These are phyloP conservation scores for Toxicodendron radicans DNA, from an alignment of 345 rosid species.

Conservation along the genomic window DNA sequence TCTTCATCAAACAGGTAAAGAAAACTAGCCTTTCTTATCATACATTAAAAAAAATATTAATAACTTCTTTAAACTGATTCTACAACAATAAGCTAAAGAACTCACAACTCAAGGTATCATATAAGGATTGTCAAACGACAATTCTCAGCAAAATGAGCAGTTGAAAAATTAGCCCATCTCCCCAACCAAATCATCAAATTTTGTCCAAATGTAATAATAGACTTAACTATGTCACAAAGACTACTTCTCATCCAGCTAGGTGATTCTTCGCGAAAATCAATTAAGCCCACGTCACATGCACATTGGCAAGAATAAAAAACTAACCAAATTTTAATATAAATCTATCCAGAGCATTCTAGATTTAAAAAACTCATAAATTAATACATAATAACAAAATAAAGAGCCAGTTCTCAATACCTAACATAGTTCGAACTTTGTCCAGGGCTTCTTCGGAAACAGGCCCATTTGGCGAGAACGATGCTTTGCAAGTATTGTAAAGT, in stretches of 20 bases:
- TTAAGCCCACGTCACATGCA: not conserved
- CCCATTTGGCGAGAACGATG: conserved; percentile 67
- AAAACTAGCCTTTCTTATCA: not conserved
- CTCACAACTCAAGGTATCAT: not conserved
- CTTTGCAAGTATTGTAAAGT: conserved; percentile 71
- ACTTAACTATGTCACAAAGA: too few species aligned
- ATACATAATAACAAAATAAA: not conserved
- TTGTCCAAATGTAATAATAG: not conserved
- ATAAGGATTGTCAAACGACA: not conserved
- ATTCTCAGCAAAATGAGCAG: not conserved
- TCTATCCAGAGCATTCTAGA: not conserved
- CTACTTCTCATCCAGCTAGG: too few species aligned
- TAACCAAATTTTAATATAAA: not conserved
- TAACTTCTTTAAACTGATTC: not conserved
- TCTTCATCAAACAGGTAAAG: not conserved
- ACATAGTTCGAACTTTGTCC: conserved; percentile 55
- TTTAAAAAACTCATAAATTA: not conserved
- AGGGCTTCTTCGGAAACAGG: conserved; percentile 77
- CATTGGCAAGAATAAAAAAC: not conserved
- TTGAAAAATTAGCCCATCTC: not conserved
- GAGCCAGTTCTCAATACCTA: conserved; percentile 52
- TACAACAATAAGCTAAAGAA: not conserved
- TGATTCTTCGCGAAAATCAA: not conserved
- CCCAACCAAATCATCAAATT: not conserved
- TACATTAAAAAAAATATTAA: not conserved